These are phyloP conservation scores for Plasmodium chabaudi DNA, from an alignment of 169 alveolate species.

Conservation along the genomic window DNA sequence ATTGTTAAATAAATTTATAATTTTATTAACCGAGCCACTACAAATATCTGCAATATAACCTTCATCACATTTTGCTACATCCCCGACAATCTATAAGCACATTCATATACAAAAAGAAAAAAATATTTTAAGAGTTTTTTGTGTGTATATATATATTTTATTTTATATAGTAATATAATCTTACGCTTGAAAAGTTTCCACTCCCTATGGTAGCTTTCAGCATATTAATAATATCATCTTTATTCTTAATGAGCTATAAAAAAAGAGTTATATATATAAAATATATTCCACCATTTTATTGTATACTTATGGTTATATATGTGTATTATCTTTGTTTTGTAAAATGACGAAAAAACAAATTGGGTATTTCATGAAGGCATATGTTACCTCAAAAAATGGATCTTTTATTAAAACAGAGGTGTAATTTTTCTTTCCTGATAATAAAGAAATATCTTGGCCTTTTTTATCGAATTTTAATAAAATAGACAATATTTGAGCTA, in stretches of 20 bases:
- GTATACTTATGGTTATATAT: not conserved
- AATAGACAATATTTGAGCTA: slow-evolving; percentile 57
- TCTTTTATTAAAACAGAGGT: slow-evolving; percentile 58
- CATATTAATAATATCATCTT: slow-evolving; percentile 63
- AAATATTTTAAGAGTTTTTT: slow-evolving; percentile 1
- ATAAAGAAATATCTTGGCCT: slow-evolving; percentile 23
- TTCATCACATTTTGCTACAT: slow-evolving; percentile 63
- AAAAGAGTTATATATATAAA: not conserved
- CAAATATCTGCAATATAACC: slow-evolving; percentile 72
- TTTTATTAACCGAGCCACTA: slow-evolving; percentile 52
- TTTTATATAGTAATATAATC: slow-evolving; percentile 7
- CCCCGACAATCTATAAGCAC: slow-evolving; percentile 42
- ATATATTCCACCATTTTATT: too few relatives aligned
- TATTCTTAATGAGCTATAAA: slow-evolving; percentile 46
- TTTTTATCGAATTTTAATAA: slow-evolving; percentile 55
- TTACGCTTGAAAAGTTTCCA: slow-evolving; percentile 42
- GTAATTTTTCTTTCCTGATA: slow-evolving; percentile 59
- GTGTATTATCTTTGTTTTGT: too few relatives aligned
- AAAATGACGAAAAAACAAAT: not conserved
- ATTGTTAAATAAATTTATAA: slow-evolving; percentile 50
- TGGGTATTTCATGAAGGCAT: not conserved
- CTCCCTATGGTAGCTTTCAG: slow-evolving; percentile 49
- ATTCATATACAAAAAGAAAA: not conserved
- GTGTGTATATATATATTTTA: slow-evolving; percentile 1
- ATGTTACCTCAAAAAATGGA: slow-evolving; percentile 71